These are phyloP conservation scores for Pyrus hybrid DNA, from an alignment of 331 rosid genomes.

Conservation along the genomic window DNA sequence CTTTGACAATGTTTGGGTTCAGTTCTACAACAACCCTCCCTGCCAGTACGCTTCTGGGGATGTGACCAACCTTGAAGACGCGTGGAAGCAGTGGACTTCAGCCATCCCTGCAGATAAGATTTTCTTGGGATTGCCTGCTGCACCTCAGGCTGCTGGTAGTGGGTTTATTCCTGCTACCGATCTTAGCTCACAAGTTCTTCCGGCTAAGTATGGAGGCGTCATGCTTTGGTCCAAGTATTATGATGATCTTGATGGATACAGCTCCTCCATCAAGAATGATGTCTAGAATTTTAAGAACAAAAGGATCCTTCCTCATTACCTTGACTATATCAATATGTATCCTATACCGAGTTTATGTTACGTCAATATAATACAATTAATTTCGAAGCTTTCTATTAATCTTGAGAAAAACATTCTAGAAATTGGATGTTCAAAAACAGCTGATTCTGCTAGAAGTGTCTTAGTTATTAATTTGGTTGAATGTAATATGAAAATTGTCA, in stretches of 20 bases:
- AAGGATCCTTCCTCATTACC: too few species aligned
- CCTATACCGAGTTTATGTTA: too few species aligned
- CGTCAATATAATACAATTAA: too few species aligned
- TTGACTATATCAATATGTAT: too few species aligned
- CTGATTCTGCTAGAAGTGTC: too few species aligned
- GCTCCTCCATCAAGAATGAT: conserved; percentile 21
- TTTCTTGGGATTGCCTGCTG: conserved; percentile 42
- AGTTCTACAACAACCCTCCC: conserved; percentile 37
- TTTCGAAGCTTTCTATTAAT: too few species aligned
- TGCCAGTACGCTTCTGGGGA: conserved; percentile 21
- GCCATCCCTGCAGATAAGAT: conserved; percentile 10
- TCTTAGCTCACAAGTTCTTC: conserved; percentile 35
- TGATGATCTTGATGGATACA: conserved; percentile 21
- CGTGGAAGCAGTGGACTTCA: conserved; percentile 34
- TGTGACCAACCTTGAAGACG: conserved; percentile 1
- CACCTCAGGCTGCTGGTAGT: conserved; percentile 15
- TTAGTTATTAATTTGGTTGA: too few species aligned
- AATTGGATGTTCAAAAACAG: too few species aligned
- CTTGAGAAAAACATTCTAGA: too few species aligned
- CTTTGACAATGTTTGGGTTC: conserved; percentile 45
- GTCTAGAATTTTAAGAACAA: too few species aligned
- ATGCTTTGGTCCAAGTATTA: conserved; percentile 42
- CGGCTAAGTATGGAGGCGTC: conserved; percentile 47
- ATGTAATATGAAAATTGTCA: too few species aligned
- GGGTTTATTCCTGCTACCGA: conserved; percentile 32